Conservation (phyloP, 331 rosid species). For the Prunus yedoensis region DNA sequence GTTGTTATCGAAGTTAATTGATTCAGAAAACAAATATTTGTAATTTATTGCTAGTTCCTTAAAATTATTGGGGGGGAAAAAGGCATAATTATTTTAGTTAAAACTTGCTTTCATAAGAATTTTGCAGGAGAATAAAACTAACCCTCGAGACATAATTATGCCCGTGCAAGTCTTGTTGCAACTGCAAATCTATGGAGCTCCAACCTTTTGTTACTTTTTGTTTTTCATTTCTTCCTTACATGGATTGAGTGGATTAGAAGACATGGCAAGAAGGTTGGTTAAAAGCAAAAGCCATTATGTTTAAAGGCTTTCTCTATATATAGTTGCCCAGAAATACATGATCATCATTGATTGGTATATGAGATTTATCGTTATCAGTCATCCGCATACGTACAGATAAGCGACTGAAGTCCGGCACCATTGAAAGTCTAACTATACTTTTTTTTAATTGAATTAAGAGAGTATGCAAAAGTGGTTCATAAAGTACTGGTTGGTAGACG, state of each 20-base stretch:
- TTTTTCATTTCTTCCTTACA: background rate
- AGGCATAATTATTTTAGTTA: background rate
- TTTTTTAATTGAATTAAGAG: background rate
- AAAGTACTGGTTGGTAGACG: background rate
- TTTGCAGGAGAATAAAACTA: background rate
- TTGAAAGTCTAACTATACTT: too few relatives aligned
- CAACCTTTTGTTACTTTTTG: background rate
- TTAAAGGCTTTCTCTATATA: background rate
- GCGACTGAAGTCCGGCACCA: too few relatives aligned
- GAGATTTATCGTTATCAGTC: too few relatives aligned
- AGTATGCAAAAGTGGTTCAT: background rate
- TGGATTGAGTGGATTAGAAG: conserved; percentile 7
- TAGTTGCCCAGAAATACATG: too few relatives aligned
- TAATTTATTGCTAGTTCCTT: background rate
- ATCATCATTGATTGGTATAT: too few relatives aligned
- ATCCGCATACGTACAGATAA: background rate
- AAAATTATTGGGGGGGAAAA: background rate
- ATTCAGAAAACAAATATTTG: too few relatives aligned
- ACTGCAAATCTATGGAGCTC: conserved; percentile 1
- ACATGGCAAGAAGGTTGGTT: background rate
- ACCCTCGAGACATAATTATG: background rate
- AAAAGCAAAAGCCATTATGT: conserved; percentile 1
- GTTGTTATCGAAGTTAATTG: too few relatives aligned
- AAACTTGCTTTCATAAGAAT: conserved; percentile 3
- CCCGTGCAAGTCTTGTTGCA: background rate